phyloP scores from a whole-genome alignment of 78 protist genomes.

The Dictyostelium brefeldianum region DNA sequence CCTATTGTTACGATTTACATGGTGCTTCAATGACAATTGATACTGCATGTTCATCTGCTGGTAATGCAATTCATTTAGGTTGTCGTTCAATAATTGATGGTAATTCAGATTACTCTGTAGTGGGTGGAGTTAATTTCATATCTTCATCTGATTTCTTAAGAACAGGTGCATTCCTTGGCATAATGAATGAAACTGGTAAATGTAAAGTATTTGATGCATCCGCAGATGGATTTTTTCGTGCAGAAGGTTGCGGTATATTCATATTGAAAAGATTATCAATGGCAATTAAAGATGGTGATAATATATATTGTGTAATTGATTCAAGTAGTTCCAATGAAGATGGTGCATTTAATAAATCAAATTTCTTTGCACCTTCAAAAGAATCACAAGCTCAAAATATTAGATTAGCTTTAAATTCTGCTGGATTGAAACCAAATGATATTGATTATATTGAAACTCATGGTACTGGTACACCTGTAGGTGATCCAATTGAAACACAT shows the following conservation, averaged over 20 bases:
- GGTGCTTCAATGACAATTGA: constrained; percentile 92
- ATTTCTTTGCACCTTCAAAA: constrained; percentile 13
- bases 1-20: constrained; percentile 80
- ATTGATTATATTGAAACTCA: constrained; percentile 28
- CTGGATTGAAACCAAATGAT: neutral
- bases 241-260: constrained; percentile 85
- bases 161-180: neutral
- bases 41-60: constrained; percentile 93
- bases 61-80: constrained; percentile 87
- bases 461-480: constrained; percentile 44
- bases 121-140: constrained; percentile 83
- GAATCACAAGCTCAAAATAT: constrained; percentile 21
- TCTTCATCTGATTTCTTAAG: constrained; percentile 67
- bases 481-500: constrained; percentile 30
- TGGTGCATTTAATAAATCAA: constrained; percentile 76
- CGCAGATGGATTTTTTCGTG: constrained; percentile 93
- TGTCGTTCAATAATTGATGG: constrained; percentile 57
- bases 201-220: constrained; percentile 85
- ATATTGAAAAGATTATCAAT: constrained; percentile 37
- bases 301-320: constrained; percentile 71
- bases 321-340: constrained; percentile 77
- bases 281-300: constrained; percentile 48
- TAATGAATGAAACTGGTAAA: constrained; percentile 78
- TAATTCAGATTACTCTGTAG: constrained; percentile 80
- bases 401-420: neutral